phyloP scores from a whole-genome alignment of 164 flowering plant species.

The Vitis rotundifolia region DNA sequence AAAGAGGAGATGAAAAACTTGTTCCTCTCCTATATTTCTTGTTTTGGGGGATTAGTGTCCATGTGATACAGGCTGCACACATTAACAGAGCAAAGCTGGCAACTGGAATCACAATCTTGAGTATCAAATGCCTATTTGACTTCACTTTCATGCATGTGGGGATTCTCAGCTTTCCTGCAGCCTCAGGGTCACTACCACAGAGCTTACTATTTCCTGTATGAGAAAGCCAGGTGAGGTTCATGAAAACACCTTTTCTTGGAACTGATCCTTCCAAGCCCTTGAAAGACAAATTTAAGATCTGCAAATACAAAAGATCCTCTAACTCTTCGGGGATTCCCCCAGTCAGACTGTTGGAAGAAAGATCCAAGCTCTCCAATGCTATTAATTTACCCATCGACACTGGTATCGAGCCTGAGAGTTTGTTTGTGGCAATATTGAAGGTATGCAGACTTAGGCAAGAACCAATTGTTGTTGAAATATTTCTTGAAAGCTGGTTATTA shows the following conservation, averaged over 20 bases:
- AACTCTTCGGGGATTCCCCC: conserved; percentile 8
- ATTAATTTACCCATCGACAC: not conserved
- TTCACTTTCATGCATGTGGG: not conserved
- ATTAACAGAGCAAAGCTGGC: not conserved
- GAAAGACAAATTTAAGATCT: conserved; percentile 6
- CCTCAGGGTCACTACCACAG: not conserved
- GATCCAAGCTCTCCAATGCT: not conserved
- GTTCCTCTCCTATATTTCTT: not conserved
- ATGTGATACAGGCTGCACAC: not conserved
- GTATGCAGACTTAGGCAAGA: not conserved
- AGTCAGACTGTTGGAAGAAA: not conserved
- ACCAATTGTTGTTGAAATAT: not conserved
- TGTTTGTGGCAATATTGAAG: not conserved
- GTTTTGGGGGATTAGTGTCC: not conserved
- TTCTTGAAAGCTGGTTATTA: not conserved
- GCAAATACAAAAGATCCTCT: conserved; percentile 1
- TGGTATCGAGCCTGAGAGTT: not conserved
- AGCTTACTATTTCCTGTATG: conserved; percentile 9
- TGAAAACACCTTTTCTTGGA: not conserved
- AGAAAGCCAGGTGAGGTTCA: not conserved
- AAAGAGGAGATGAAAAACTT: not conserved
- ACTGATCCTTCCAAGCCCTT: conserved; percentile 8
- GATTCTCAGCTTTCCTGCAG: conserved; percentile 2
- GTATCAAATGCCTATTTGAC: not conserved
- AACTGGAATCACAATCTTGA: not conserved